Evolutionary conservation across 768 basidiomycete genomes (phyloP).

Genomic region (Agrocybe praecox): DNA sequence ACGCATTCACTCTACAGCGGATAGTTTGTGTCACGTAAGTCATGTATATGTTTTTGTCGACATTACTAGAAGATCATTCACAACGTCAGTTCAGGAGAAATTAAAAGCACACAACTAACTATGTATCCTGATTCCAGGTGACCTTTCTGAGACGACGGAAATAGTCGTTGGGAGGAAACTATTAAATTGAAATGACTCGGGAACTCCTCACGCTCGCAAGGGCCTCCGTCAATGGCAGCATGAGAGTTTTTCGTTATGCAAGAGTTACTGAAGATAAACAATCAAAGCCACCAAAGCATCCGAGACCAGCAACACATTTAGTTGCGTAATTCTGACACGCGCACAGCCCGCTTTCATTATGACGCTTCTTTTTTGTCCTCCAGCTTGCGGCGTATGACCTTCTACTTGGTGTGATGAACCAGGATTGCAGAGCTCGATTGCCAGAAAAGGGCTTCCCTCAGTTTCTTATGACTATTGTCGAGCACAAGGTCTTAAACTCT

Average conservation of each 20-base stretch:
- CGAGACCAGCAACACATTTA: neutral
- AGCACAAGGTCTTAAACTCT: too few species aligned
- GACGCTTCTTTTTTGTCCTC: neutral
- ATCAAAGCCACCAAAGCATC: neutral
- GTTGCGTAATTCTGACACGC: neutral
- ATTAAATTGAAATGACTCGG: neutral
- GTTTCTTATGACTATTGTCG: neutral
- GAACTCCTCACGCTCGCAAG: neutral
- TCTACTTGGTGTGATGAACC: neutral
- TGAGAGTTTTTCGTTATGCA: neutral
- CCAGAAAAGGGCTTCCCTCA: neutral
- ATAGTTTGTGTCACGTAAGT: too few species aligned
- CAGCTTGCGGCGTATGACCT: neutral
- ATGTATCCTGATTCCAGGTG: too few species aligned
- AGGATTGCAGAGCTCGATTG: neutral
- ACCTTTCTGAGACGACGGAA: neutral
- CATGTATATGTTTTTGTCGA: too few species aligned
- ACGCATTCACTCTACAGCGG: too few species aligned
- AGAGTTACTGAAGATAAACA: neutral
- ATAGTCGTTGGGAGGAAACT: neutral
- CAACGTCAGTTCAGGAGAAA: neutral
- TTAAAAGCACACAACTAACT: neutral
- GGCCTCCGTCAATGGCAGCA: neutral
- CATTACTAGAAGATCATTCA: too few species aligned
- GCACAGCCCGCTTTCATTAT: neutral